Conservation (phyloP, 306 rosid species). For the Parietaria judaica region DNA sequence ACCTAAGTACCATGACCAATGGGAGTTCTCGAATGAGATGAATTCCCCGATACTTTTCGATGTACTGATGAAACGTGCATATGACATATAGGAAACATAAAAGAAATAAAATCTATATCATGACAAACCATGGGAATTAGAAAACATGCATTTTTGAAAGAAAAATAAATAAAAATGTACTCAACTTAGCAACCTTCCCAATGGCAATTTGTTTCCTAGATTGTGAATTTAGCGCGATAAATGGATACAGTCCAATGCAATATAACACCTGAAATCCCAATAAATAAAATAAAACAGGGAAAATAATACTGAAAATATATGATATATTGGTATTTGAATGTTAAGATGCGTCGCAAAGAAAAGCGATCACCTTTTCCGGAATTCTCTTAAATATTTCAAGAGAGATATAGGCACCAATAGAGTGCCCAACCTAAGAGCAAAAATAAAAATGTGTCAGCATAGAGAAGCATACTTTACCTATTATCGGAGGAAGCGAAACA, state of each 20-base stretch:
- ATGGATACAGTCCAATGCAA: conserved; percentile 76
- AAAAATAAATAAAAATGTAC: background rate
- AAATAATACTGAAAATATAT: conserved; percentile 13
- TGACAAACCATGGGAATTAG: background rate
- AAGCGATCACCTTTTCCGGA: conserved; percentile 49
- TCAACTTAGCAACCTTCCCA: conserved; percentile 45
- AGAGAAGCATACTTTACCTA: conserved; percentile 2
- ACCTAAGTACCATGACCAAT: too few relatives aligned
- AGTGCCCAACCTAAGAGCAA: conserved; percentile 70
- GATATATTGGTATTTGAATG: conserved; percentile 13
- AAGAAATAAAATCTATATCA: too few relatives aligned
- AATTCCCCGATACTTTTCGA: too few relatives aligned
- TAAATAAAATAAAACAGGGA: conserved; percentile 20
- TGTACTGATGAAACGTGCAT: too few relatives aligned
- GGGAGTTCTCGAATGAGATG: too few relatives aligned
- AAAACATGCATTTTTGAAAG: background rate
- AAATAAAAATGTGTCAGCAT: conserved; percentile 25
- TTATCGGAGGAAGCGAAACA: too few relatives aligned
- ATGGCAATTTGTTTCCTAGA: conserved; percentile 45
- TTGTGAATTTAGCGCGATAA: conserved; percentile 53
- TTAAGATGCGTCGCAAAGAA: background rate
- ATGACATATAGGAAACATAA: too few relatives aligned
- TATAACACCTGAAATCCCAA: conserved; percentile 51
- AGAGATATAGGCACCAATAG: conserved; percentile 73
- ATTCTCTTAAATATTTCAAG: conserved; percentile 48